Evolutionary conservation across 176 grass and related monocot genomes (phyloP).

Genomic region (Pharus latifolius): DNA sequence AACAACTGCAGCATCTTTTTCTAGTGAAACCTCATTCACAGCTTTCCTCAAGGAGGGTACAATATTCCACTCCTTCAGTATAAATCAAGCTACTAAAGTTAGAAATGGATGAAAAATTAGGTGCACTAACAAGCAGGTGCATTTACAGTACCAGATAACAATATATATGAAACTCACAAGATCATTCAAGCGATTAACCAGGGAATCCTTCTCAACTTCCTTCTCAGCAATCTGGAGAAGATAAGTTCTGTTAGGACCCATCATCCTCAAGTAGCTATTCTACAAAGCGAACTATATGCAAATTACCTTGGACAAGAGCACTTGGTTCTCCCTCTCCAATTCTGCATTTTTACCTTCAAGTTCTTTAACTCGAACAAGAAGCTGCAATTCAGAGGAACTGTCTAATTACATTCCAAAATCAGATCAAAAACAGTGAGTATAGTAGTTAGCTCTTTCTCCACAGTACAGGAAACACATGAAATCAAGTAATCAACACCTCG

Average conservation of each 20-base stretch:
- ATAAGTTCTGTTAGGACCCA: background rate
- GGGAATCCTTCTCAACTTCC: conserved; percentile 66
- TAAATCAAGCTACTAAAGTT: background rate
- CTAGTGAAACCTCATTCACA: conserved; percentile 61
- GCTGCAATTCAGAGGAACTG: conserved; percentile 29
- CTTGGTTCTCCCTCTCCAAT: conserved; percentile 59
- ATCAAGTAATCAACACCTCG: background rate
- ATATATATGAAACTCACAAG: conserved; percentile 37
- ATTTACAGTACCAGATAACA: conserved; percentile 3
- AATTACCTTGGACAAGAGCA: conserved; percentile 54
- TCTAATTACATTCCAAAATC: background rate
- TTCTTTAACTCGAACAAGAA: conserved; percentile 49
- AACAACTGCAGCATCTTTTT: conserved; percentile 86
- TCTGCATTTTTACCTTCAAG: conserved; percentile 58
- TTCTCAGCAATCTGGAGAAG: conserved; percentile 56
- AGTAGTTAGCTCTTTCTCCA: background rate
- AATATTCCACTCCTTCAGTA: conserved; percentile 52
- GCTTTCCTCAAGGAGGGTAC: conserved; percentile 56
- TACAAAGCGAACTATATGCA: background rate
- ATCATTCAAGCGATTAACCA: conserved; percentile 57
- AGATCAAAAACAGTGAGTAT: background rate
- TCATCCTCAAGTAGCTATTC: background rate
- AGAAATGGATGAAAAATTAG: background rate
- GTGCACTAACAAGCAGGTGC: background rate
- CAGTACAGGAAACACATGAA: background rate